phyloP scores from a whole-genome alignment of 2,329 filamentous ascomycete species.

The Penicillium sp. region DNA sequence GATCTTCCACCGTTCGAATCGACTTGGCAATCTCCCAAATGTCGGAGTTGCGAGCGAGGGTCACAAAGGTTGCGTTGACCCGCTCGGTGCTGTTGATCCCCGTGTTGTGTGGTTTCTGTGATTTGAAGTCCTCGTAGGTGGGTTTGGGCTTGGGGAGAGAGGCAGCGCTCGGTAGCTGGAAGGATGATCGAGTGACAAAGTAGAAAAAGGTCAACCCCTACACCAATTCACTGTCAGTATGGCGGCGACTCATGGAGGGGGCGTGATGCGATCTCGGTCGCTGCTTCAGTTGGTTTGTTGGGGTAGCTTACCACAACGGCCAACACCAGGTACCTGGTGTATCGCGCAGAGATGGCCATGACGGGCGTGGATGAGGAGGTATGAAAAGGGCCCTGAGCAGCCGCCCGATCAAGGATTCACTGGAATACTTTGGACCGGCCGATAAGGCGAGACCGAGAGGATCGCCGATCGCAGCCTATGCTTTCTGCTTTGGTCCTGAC shows the following conservation, averaged over 20 bases:
- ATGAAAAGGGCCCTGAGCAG: not conserved
- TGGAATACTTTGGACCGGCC: conserved; percentile 6
- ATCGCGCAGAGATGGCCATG: conserved; percentile 25
- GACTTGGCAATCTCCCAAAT: conserved; percentile 95
- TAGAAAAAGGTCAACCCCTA: conserved; percentile 68
- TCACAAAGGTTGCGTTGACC: conserved; percentile 97
- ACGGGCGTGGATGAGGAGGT: conserved; percentile 8
- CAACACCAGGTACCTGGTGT: conserved; percentile 64
- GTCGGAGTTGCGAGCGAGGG: conserved; percentile 85
- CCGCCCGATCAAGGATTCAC: conserved; percentile 1
- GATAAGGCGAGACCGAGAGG: conserved; percentile 6
- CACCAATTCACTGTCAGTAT: not conserved
- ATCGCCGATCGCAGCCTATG: not conserved
- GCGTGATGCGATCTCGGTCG: no score
- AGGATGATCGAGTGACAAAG: conserved; percentile 65
- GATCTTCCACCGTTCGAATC: conserved; percentile 93
- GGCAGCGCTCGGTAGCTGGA: conserved; percentile 30
- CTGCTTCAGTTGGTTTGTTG: no score
- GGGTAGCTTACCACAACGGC: conserved; percentile 68
- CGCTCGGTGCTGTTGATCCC: conserved; percentile 58
- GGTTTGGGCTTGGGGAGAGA: conserved; percentile 10
- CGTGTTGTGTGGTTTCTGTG: conserved; percentile 21
- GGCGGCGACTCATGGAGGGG: not conserved
- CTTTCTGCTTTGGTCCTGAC: conserved; percentile 7
- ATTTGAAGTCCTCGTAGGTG: conserved; percentile 20